Evolutionary conservation across 108 stramenopile species (phyloP).

Genomic region (Schizochytrium sp.): DNA sequence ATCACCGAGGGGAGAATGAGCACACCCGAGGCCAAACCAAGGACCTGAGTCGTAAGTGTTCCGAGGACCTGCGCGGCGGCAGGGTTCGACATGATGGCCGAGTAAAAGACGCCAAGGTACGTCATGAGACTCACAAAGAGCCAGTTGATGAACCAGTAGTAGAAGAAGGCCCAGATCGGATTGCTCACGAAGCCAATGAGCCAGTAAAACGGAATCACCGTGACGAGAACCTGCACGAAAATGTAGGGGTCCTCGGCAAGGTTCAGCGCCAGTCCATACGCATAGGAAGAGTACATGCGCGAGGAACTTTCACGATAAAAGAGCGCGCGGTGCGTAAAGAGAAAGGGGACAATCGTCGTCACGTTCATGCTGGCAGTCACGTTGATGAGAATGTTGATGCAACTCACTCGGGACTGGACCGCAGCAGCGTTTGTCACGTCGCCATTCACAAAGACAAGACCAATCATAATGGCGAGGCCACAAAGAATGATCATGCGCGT

Average conservation of each 20-base stretch:
- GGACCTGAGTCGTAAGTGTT: not conserved
- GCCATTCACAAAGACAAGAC: conserved; percentile 25
- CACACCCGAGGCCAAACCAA: not conserved
- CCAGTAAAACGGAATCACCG: not conserved
- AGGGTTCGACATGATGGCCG: not conserved
- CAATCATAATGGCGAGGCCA: not conserved
- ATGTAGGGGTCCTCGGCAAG: not conserved
- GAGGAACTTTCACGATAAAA: conserved; percentile 50
- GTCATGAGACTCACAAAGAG: not conserved
- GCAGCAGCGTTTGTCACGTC: conserved; percentile 30
- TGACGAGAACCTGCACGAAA: not conserved
- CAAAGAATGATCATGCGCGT: conserved; percentile 33
- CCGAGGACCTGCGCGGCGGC: not conserved
- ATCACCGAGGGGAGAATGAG: not conserved
- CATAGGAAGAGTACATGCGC: conserved; percentile 30
- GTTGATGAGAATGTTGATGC: conserved; percentile 47
- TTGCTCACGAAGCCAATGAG: not conserved
- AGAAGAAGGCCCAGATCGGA: not conserved
- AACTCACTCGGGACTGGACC: conserved; percentile 26
- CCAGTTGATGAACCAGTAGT: not conserved
- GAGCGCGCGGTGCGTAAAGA: conserved; percentile 43
- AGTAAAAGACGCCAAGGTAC: not conserved
- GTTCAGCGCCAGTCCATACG: not conserved
- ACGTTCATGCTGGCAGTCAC: conserved; percentile 40
- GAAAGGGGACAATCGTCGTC: conserved; percentile 43